A percentile compares a stretch with the other conserved stretches of the same genome.
These are phyloP conservation scores for Xylariaceae sp. DNA, from an alignment of 2,329 filamentous ascomycete genomes.

Conservation along the genomic window DNA sequence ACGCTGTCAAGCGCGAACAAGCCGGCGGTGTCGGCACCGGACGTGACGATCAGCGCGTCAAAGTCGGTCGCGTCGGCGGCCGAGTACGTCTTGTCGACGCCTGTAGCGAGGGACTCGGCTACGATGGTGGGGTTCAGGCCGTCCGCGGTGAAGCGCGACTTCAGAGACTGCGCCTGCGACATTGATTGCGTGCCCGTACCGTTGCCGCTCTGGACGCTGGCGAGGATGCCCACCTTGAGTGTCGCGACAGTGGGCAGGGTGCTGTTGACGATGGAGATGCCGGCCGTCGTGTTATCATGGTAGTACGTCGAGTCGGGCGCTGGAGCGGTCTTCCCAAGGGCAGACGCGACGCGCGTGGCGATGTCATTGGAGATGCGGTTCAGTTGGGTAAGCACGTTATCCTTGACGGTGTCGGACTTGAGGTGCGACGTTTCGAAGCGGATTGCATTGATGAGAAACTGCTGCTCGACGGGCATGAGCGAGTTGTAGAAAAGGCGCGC, in stretches of 20 bases:
- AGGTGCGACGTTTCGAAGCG: constrained; percentile 66
- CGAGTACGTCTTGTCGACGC: constrained; percentile 61
- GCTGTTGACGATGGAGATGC: constrained; percentile 55
- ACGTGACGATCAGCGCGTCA: constrained; percentile 58
- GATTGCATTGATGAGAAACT: constrained; percentile 68
- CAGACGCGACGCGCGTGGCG: constrained; percentile 58
- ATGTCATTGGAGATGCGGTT: constrained; percentile 66
- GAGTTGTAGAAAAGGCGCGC: constrained; percentile 73
- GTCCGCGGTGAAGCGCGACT: constrained; percentile 39
- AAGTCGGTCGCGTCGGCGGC: constrained; percentile 58
- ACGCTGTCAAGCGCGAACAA: constrained; percentile 41
- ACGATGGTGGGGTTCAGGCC: constrained; percentile 58
- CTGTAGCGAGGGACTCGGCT: constrained; percentile 50
- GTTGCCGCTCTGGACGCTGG: constrained; percentile 35
- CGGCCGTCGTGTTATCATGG: constrained; percentile 61
- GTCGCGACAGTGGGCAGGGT: constrained; percentile 57
- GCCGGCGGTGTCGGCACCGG: constrained; percentile 41
- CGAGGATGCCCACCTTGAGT: constrained; percentile 60
- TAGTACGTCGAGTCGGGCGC: constrained; percentile 60
- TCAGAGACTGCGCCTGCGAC: constrained; percentile 45
- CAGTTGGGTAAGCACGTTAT: constrained; percentile 64
- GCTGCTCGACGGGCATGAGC: constrained; percentile 59
- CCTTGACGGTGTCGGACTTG: constrained; percentile 51
- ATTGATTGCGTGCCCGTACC: constrained; percentile 23
- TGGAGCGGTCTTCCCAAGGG: constrained; percentile 56